A percentile compares a stretch with the other conserved stretches of the same genome.
Conservation (phyloP, 495 filamentous ascomycete species). For the Trichoderma reesei region DNA sequence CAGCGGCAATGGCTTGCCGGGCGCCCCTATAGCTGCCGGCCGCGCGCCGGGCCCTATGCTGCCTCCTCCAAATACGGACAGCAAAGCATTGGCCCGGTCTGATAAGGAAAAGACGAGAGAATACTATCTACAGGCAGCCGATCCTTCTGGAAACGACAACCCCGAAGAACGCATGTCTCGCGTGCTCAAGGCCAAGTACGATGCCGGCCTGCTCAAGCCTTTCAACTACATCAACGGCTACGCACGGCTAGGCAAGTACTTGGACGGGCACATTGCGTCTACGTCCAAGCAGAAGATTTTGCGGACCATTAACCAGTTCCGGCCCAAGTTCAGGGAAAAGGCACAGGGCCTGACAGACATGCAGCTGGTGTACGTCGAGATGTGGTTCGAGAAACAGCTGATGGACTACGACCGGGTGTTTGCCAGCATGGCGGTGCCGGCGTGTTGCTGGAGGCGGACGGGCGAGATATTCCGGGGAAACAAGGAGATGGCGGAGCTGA, state of each 20-base stretch:
- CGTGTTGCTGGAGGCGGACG: slow-evolving; percentile 93
- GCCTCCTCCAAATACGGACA: slow-evolving; percentile 36
- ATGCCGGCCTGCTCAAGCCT: slow-evolving; percentile 85
- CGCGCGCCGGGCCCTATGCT: slow-evolving; percentile 31
- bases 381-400: slow-evolving; percentile 93
- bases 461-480: slow-evolving; percentile 97
- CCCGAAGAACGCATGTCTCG: slow-evolving; percentile 94
- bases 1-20: background rate
- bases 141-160: slow-evolving; percentile 82
- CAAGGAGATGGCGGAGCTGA: slow-evolving; percentile 96
- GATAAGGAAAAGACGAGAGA: slow-evolving; percentile 65
- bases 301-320: slow-evolving; percentile 80
- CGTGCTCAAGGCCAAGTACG: slow-evolving; percentile 87
- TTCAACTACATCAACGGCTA: slow-evolving; percentile 99
- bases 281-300: slow-evolving; percentile 78
- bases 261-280: slow-evolving; percentile 75
- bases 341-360: slow-evolving; percentile 86
- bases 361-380: slow-evolving; percentile 86
- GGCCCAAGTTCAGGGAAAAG: slow-evolving; percentile 91
- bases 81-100: slow-evolving; percentile 49
- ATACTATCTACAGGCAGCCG: slow-evolving; percentile 94
- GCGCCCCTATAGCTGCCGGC: slow-evolving; percentile 20
- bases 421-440: slow-evolving; percentile 96
- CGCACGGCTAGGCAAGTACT: slow-evolving; percentile 74
- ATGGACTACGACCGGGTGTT: slow-evolving; percentile 98